These are phyloP conservation scores for Hericium rajendrae DNA, from an alignment of 768 basidiomycete genomes.

Conservation along the genomic window DNA sequence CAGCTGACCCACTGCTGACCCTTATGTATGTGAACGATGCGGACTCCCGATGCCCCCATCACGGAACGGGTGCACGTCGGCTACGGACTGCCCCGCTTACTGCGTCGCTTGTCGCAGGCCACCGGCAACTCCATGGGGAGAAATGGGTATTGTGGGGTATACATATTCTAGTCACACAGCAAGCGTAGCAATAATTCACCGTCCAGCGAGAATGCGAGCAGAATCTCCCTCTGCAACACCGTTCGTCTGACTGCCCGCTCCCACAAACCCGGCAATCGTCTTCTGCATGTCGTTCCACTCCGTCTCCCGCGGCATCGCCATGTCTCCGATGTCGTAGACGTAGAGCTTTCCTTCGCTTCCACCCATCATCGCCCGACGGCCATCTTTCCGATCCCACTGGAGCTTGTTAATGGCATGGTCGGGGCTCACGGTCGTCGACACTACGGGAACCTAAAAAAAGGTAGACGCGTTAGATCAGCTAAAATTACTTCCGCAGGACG, in stretches of 20 bases:
- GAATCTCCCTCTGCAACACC: constrained; percentile 24
- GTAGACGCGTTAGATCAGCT: background rate
- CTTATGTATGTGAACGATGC: background rate
- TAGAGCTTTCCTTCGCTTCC: constrained; percentile 89
- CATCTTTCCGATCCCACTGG: constrained; percentile 91
- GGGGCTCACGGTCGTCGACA: constrained; percentile 75
- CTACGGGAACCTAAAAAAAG: constrained; percentile 66
- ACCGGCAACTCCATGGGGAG: background rate
- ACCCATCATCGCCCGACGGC: constrained; percentile 81
- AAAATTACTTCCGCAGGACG: background rate
- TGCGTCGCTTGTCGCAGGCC: background rate
- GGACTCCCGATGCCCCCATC: background rate
- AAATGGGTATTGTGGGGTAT: background rate
- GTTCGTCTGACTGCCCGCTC: constrained; percentile 33
- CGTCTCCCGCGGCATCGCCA: constrained; percentile 76
- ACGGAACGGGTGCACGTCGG: background rate
- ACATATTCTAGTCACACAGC: background rate
- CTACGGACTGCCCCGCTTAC: background rate
- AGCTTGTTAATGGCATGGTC: constrained; percentile 90
- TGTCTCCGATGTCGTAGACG: constrained; percentile 91
- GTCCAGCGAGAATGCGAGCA: constrained; percentile 18
- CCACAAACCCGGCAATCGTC: constrained; percentile 60
- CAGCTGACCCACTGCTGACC: background rate
- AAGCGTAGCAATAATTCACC: background rate
- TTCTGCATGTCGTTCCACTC: constrained; percentile 95